phyloP scores from a whole-genome alignment of 331 rosid species.

The Saraca asoca region DNA sequence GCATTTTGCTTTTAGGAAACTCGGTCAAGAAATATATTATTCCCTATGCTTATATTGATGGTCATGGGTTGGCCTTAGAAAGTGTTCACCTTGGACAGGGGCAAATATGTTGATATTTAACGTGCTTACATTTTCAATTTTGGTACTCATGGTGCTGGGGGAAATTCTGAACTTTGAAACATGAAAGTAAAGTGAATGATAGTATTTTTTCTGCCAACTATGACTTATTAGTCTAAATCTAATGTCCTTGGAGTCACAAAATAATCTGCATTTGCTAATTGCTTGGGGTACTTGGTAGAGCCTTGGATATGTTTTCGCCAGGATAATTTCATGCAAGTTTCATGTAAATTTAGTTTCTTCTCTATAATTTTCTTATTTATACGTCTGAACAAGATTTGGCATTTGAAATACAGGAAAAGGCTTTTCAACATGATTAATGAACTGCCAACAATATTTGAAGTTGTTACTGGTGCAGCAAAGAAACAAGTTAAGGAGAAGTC shows the following conservation, averaged over 20 bases:
- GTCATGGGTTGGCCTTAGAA: neutral
- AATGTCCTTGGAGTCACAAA: neutral
- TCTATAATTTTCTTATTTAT: slow-evolving; percentile 5
- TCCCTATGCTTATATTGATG: neutral
- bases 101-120: no score
- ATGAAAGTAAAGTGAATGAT: no score
- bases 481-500: slow-evolving; percentile 78
- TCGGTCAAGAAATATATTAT: no score
- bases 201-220: no score
- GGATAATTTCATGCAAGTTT: no score
- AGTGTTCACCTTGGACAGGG: neutral
- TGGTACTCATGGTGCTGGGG: no score
- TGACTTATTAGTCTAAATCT: neutral
- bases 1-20: no score
- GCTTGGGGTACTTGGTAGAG: slow-evolving; percentile 19
- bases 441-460: slow-evolving; percentile 82
- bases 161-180: no score
- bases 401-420: slow-evolving; percentile 64
- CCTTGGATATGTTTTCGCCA: slow-evolving; percentile 1
- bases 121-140: no score
- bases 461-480: slow-evolving; percentile 77
- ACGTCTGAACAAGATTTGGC: slow-evolving; percentile 9
- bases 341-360: no score
- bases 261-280: slow-evolving; percentile 5
- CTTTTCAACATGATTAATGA: slow-evolving; percentile 88